These are phyloP conservation scores for Colletotrichum tropicicola DNA, from an alignment of 2,329 filamentous ascomycete species.

Conservation along the genomic window DNA sequence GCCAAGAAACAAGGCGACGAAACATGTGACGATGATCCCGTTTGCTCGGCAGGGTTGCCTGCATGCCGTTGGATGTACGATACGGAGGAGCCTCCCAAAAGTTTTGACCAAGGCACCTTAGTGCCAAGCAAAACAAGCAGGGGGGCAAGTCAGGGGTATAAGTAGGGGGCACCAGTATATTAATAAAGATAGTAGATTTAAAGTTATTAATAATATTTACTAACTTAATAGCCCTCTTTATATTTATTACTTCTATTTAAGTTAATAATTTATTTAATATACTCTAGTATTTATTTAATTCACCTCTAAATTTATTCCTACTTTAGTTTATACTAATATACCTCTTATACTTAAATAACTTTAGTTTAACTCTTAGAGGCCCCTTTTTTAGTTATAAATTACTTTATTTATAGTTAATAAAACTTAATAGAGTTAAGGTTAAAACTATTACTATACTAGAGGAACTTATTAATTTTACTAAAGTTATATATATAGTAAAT, in stretches of 20 bases:
- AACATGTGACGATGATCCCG: slow-evolving; percentile 1
- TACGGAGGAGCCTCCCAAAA: too few species aligned
- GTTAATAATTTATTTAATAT: slow-evolving; percentile 15
- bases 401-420: slow-evolving; percentile 31
- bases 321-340: slow-evolving; percentile 13
- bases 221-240: not conserved
- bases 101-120: too few species aligned
- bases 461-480: slow-evolving; percentile 11
- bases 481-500: slow-evolving; percentile 22
- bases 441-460: slow-evolving; percentile 26
- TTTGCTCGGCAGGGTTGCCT: too few species aligned
- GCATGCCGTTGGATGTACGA: too few species aligned
- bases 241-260: slow-evolving; percentile 5
- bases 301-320: slow-evolving; percentile 16
- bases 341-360: slow-evolving; percentile 14
- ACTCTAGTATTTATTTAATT: slow-evolving; percentile 19
- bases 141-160: too few species aligned
- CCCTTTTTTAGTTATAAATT: slow-evolving; percentile 25
- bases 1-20: not conserved
- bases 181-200: not conserved
- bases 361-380: slow-evolving; percentile 2
- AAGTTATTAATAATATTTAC: not conserved
- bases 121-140: too few species aligned
- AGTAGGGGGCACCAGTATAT: not conserved
- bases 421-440: slow-evolving; percentile 33